phyloP scores from a whole-genome alignment of 192 early-diverging fungal species.

The Backusella mclennaniae region DNA sequence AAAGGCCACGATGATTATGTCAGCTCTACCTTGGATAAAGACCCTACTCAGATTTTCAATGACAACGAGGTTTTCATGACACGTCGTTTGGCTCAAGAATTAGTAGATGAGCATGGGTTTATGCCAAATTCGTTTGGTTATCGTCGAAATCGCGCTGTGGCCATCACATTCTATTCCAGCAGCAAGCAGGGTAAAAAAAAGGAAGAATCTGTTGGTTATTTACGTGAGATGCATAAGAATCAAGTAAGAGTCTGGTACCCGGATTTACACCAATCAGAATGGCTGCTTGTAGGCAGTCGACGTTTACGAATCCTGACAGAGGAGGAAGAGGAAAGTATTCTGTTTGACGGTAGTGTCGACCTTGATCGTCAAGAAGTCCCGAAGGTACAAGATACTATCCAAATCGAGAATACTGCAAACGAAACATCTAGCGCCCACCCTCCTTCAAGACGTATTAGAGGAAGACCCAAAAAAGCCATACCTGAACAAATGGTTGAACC shows the following conservation, averaged over 20 bases:
- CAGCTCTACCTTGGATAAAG: conserved; percentile 20
- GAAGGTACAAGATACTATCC: not conserved
- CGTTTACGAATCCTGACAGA: conserved; percentile 33
- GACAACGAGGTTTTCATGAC: conserved; percentile 33
- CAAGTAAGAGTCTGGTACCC: conserved; percentile 49
- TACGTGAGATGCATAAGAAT: conserved; percentile 41
- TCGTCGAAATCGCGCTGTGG: conserved; percentile 20
- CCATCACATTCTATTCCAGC: conserved; percentile 36
- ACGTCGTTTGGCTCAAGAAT: conserved; percentile 14
- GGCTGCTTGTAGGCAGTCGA: conserved; percentile 49
- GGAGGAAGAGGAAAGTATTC: conserved; percentile 31
- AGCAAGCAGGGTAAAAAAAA: conserved; percentile 2
- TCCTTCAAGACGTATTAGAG: not conserved
- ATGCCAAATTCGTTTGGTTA: conserved; percentile 34
- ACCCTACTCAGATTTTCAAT: conserved; percentile 27
- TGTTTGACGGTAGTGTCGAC: not conserved
- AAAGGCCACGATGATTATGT: conserved; percentile 11
- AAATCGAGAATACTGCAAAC: not conserved
- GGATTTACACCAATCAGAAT: conserved; percentile 47
- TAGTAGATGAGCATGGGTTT: conserved; percentile 31
- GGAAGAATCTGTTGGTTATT: conserved; percentile 30
- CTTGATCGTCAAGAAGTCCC: not conserved
- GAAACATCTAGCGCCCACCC: not conserved
- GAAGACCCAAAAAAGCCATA: conserved; percentile 1
- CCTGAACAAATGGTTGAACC: not conserved